Evolutionary conservation across 1,284 basidiomycete genomes (phyloP), one percentile per base, ranked within the genome.

Genomic region (Neolentinus lepideus): DNA sequence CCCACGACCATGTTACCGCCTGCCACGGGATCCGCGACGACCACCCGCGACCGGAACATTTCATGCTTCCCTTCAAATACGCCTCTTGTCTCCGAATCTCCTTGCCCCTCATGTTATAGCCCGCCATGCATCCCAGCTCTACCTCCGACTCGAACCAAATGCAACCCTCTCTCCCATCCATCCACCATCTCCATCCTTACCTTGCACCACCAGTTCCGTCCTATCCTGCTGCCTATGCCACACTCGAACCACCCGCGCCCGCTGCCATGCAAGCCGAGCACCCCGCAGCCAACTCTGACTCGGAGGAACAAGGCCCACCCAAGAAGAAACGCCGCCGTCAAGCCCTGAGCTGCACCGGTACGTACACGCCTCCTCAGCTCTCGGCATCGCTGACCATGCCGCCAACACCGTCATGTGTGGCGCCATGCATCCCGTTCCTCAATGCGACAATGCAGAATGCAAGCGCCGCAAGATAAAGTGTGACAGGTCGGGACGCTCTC

Each of bases 321-420:
- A 88, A 88, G 74, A 88, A 88, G 78, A 88, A 86, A 67, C 74
- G 87, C 53, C 75, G 86, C 54, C 72, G 87, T 54, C 87, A 89
- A 64, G 85, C 86, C 36, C 69, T 89, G 62, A 89, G 86, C 63
- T 89, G 87, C 69, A 89, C 87, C 56, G 87, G 87, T 88, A 66
- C 73, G 79, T 46, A 4, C 47, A 29, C 27, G 6, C 8, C 27
- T 21, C 9, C 22, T 25, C 6, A 26, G 21, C 6, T n/a, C 71
- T 51, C 53, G 45, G 51, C 43, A 26, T 54, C 52, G 51, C 45
- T 43, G 54, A 43, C 58, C 52, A 55, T 43, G 25, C 55, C 29
- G 38, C 56, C 46, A 54, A 55, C 53, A 58, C 25, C 56, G 53
- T 52, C 51, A n/a, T n/a, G n/a, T n/a, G n/a, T n/a, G n/a, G n/a